These are phyloP conservation scores for Zygoascus sp. DNA, from an alignment of 1,139 yeast species.

Conservation along the genomic window DNA sequence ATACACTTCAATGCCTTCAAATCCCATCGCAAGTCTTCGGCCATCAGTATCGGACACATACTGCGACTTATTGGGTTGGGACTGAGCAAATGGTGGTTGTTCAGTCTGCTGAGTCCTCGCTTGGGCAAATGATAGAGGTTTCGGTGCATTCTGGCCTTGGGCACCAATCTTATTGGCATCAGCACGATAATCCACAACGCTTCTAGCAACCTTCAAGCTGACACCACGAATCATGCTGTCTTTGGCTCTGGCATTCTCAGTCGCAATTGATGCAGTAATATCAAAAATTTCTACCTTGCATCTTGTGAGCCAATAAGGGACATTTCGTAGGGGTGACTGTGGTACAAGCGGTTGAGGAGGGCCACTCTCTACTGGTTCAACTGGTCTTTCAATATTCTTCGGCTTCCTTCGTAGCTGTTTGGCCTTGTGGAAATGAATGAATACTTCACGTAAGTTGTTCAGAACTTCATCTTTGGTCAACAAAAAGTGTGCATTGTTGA, in stretches of 20 bases:
- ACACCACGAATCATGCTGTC: slow-evolving; percentile 22
- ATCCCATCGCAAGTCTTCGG: slow-evolving; percentile 21
- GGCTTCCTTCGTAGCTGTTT: slow-evolving; percentile 4
- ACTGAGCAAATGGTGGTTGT: not conserved
- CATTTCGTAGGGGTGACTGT: slow-evolving; percentile 23
- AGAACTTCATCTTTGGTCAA: slow-evolving; percentile 30
- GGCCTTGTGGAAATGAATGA: slow-evolving; percentile 19
- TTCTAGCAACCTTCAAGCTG: slow-evolving; percentile 24
- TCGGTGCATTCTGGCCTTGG: not conserved
- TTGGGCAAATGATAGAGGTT: not conserved
- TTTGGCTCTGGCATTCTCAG: slow-evolving; percentile 23
- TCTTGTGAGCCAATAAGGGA: slow-evolving; percentile 34
- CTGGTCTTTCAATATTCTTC: not conserved
- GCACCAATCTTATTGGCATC: slow-evolving; percentile 9
- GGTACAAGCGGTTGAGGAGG: slow-evolving; percentile 7
- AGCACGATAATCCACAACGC: slow-evolving; percentile 24
- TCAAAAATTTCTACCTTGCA: slow-evolving; percentile 29
- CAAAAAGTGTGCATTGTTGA: slow-evolving; percentile 27
- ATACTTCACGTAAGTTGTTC: slow-evolving; percentile 28
- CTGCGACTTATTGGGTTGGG: slow-evolving; percentile 17
- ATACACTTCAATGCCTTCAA: slow-evolving; percentile 32
- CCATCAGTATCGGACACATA: slow-evolving; percentile 14
- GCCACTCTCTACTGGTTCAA: not conserved
- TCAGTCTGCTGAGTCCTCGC: not conserved
- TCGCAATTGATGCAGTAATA: slow-evolving; percentile 28